phyloP scores from a whole-genome alignment of 2,329 filamentous ascomycete genomes.

The Xylaria sp. region DNA sequence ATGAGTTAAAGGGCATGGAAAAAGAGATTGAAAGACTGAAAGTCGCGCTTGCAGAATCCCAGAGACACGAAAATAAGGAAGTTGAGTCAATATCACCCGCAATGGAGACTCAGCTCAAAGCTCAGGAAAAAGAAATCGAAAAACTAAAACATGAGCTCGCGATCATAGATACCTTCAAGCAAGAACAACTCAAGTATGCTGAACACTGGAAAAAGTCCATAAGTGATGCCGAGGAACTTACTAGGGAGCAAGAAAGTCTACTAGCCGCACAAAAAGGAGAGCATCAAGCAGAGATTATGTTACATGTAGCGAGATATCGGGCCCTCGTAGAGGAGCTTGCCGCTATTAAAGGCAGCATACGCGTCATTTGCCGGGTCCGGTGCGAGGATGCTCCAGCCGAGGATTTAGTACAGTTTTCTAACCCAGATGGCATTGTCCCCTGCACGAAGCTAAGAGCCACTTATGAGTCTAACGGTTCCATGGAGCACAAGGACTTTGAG shows the following conservation, averaged over 20 bases:
- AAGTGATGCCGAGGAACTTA: no score
- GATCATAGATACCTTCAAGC: no score
- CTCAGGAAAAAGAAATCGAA: no score
- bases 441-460: slow-evolving; percentile 85
- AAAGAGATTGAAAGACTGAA: slow-evolving; percentile 7
- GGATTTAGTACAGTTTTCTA: slow-evolving; percentile 47
- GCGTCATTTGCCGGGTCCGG: slow-evolving; percentile 92
- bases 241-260: no score
- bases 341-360: slow-evolving; percentile 94
- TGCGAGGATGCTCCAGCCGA: slow-evolving; percentile 67
- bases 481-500: slow-evolving; percentile 79
- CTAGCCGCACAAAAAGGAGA: neutral
- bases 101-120: no score
- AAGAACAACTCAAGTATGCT: no score
- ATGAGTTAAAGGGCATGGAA: neutral
- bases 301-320: slow-evolving; percentile 45
- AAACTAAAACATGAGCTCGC: no score
- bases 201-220: no score
- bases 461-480: slow-evolving; percentile 69
- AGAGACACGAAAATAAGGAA: no score
- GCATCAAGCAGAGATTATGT: neutral
- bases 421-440: slow-evolving; percentile 55
- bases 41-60: neutral
- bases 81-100: no score
- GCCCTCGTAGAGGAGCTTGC: slow-evolving; percentile 95